These are phyloP conservation scores for Vigna hirtella DNA, from an alignment of 306 rosid genomes.

Conservation along the genomic window DNA sequence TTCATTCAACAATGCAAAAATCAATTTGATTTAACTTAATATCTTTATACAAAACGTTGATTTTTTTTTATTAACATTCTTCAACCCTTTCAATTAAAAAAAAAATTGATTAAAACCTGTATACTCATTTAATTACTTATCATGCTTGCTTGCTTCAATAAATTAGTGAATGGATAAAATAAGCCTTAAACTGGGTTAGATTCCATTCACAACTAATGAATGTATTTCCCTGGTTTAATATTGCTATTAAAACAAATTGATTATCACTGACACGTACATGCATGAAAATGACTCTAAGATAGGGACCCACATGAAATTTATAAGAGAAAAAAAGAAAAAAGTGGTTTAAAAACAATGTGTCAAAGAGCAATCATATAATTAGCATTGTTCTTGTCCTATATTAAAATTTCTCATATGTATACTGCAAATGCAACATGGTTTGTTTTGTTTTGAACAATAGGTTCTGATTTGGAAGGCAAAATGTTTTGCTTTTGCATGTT, in stretches of 20 bases:
- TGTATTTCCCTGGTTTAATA: too few relatives aligned
- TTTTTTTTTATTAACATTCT: too few relatives aligned
- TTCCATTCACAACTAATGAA: background rate
- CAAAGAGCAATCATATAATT: background rate
- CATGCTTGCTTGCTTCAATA: background rate
- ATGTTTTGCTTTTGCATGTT: slow-evolving; percentile 49
- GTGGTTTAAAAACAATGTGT: background rate
- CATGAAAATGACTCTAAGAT: background rate
- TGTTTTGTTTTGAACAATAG: slow-evolving; percentile 19
- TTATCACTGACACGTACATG: background rate
- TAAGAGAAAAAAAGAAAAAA: too few relatives aligned
- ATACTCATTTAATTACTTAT: background rate
- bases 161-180: background rate
- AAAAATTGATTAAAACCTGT: too few relatives aligned
- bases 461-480: slow-evolving; percentile 46
- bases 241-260: background rate
- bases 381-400: slow-evolving; percentile 6
- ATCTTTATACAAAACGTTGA: background rate
- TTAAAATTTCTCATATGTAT: background rate
- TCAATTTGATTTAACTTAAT: background rate
- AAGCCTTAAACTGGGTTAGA: background rate
- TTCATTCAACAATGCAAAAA: background rate
- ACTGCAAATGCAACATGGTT: slow-evolving; percentile 40
- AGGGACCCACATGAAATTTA: background rate
- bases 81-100: too few relatives aligned